Percentiles rank a stretch among this genome's conserved stretches.
phyloP scores from a whole-genome alignment of 2,329 filamentous ascomycete species.

The Aspergillus sergii region DNA sequence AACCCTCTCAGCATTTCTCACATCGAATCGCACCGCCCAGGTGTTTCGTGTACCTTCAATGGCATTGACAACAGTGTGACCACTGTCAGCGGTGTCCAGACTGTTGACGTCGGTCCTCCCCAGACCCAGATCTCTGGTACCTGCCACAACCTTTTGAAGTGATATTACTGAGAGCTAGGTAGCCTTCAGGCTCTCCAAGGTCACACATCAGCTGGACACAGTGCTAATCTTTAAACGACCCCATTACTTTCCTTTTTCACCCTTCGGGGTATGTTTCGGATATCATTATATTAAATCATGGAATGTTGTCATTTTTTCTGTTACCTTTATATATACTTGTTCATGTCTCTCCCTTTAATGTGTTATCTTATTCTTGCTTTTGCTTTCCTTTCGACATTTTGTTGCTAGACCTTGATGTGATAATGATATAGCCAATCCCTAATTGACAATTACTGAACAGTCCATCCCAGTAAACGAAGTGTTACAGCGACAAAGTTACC shows the following conservation, averaged over 20 bases:
- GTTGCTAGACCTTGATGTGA: background rate
- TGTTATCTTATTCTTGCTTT: background rate
- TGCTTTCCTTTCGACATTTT: background rate
- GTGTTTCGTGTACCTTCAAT: constrained; percentile 22
- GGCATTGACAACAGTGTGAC: constrained; percentile 24
- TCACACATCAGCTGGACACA: background rate
- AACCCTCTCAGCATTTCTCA: constrained; percentile 27
- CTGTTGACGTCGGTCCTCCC: constrained; percentile 27
- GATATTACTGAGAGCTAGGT: background rate
- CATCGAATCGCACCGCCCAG: constrained; percentile 12
- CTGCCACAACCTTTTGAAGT: constrained; percentile 10
- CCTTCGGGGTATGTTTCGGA: background rate
- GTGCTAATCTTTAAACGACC: background rate
- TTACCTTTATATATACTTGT: background rate
- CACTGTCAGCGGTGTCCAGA: constrained; percentile 14
- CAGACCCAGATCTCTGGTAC: constrained; percentile 25
- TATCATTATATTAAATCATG: background rate
- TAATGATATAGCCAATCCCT: background rate
- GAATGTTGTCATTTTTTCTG: background rate
- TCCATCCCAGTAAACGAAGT: background rate
- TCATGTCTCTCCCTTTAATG: background rate
- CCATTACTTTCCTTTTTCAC: background rate
- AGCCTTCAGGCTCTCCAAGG: no score
- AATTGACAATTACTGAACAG: background rate
- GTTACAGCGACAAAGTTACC: background rate